Evolutionary conservation across 805 yeast genomes (phyloP), one percentile per base, ranked within the genome.

Genomic region (Metschnikowia reukaufii): DNA sequence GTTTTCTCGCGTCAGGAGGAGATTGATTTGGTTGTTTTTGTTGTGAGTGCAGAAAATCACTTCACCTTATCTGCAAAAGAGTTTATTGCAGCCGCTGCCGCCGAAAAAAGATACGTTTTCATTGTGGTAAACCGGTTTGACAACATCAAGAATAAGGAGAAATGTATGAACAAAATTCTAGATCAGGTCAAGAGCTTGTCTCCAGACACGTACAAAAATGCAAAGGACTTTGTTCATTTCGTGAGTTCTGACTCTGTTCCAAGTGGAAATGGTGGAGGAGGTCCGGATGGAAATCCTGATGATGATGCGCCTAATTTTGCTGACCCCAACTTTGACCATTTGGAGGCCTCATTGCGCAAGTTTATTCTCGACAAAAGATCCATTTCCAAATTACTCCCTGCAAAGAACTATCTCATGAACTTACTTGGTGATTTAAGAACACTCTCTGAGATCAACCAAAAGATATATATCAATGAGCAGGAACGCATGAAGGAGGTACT

Each of bases 1-100:
- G 90, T 94, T 0, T 91, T 92, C 63, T 86, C 97, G 1, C 81
- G 97, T 50, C 98, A 94, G 69, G 98, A 94, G 60, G 99, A 94
- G 61, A 94, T 94, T 51, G 99, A 94, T 64, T 74, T 94, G 54
- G 96, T 94, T 3, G 92, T 94, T 0, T 95, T 94, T 71, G 98
- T 95, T 2, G 96, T 94, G 2, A 88, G 86, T 64, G 96, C 99
- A 0, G 98, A 91, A 60, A 95, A 94, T 60, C 97, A 94, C 62
- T 86, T 94, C 62, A 94, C 99, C 0, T 72, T 90, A 47, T 87
- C 96, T 0, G 98, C 97, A 0, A 85, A 88, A 55, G 99, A 94
- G 60, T 95, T 94, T 61, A 88, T 94, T 44, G 76, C 92, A 2
- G 81, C 88, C 32, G 96, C 97, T 0, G 90, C 97, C 1, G 83